Percentiles rank a stretch among this genome's conserved stretches.
Evolutionary conservation across 768 basidiomycete genomes (phyloP).

Genomic region (Leccinum ochraceum): DNA sequence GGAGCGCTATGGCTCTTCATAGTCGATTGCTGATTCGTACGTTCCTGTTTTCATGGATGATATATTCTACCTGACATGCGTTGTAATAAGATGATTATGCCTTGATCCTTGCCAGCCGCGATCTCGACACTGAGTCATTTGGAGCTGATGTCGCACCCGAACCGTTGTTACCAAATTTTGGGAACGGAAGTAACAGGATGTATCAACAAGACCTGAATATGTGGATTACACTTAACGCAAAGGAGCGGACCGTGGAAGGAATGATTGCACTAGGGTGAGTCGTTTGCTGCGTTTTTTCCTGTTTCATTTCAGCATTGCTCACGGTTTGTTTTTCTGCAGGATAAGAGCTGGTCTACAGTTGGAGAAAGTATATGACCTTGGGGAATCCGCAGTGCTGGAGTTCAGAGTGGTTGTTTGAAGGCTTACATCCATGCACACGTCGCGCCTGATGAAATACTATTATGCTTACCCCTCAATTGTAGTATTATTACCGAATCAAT

Average conservation of each 20-base stretch:
- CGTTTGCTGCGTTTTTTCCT: not conserved
- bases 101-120: slow-evolving; percentile 13
- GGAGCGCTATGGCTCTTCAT: slow-evolving; percentile 29
- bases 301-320: not conserved
- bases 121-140: slow-evolving; percentile 3
- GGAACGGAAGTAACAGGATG: slow-evolving; percentile 38
- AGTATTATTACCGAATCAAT: not conserved
- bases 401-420: slow-evolving; percentile 11
- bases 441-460: not conserved
- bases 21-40: slow-evolving; percentile 37
- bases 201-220: slow-evolving; percentile 50
- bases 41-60: slow-evolving; percentile 6
- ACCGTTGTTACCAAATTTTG: slow-evolving; percentile 50
- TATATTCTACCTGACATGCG: not conserved
- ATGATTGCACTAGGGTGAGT: slow-evolving; percentile 37
- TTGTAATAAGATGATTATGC: slow-evolving; percentile 25
- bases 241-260: slow-evolving; percentile 45
- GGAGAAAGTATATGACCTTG: slow-evolving; percentile 19
- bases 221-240: slow-evolving; percentile 43
- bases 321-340: slow-evolving; percentile 8
- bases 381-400: not conserved
- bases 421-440: not conserved
- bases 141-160: slow-evolving; percentile 38
- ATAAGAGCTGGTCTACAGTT: slow-evolving; percentile 19
- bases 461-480: not conserved